Evolutionary conservation across 176 grass and related monocot genomes (phyloP).

Genomic region (Carex parvula): DNA sequence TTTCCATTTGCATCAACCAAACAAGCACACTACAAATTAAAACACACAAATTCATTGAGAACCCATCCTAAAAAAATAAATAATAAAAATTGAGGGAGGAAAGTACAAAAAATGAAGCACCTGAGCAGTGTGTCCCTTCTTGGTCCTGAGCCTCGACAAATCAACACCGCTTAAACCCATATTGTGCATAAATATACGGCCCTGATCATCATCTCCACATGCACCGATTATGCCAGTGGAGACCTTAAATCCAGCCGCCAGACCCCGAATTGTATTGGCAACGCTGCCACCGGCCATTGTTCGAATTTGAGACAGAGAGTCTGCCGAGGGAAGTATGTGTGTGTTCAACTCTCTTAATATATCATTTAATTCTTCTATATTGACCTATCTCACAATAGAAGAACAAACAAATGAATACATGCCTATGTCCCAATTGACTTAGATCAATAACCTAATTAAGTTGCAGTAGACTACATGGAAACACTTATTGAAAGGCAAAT

Average conservation of each 20-base stretch:
- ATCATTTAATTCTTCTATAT: constrained; percentile 64
- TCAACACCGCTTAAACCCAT: constrained; percentile 92
- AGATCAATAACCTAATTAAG: not conserved
- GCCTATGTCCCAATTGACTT: not conserved
- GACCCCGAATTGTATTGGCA: constrained; percentile 85
- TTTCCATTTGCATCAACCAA: constrained; percentile 91
- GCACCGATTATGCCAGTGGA: constrained; percentile 88
- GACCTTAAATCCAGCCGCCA: constrained; percentile 71
- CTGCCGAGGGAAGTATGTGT: constrained; percentile 39
- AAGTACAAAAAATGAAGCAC: constrained; percentile 34
- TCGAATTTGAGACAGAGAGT: constrained; percentile 43
- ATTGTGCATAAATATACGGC: constrained; percentile 53
- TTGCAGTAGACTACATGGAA: not conserved
- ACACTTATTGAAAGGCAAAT: too few relatives aligned
- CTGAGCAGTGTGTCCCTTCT: constrained; percentile 81
- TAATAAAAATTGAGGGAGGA: constrained; percentile 22
- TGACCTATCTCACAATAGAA: constrained; percentile 40
- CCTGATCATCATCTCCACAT: constrained; percentile 77
- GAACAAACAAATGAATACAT: not conserved
- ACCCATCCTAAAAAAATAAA: not conserved
- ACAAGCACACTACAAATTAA: constrained; percentile 69
- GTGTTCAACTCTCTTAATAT: constrained; percentile 69
- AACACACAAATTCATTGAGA: not conserved
- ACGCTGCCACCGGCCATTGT: constrained; percentile 95
- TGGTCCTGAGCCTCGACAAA: constrained; percentile 69